Base-by-base conservation (phyloP, 306 rosid species). In the Vicia sativa region DNA sequence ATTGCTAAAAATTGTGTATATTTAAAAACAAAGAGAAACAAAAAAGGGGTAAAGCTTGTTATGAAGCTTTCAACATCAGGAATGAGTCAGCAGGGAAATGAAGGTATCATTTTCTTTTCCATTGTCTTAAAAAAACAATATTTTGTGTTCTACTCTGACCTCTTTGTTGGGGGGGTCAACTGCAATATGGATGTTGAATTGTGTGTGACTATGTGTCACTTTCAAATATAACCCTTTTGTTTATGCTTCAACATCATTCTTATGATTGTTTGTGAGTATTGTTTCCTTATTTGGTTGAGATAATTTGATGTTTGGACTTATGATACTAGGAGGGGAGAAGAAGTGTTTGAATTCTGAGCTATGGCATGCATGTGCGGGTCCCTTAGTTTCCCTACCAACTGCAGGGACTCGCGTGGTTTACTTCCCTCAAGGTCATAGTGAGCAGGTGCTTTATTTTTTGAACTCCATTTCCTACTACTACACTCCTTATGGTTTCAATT, bases 291-390 rank as follows among this genome's bases (percentile, higher is more conserved):
- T 12, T 21, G 31, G 9, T 31, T 12, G 74, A 54, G 60, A 56
- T 48, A 21, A 63, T 46, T 77, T 77, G 71, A 60, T 69, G n/a
- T 63, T 42, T 29, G 45, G 58, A 55, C 21, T 80, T 80, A 70
- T 75, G 79, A 21, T 26, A 21, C 4, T 59, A 80, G 90, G 85
- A 75, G 88, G 75, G 54, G 96, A 89, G 76, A 86, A 89, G 84
- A 89, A 89, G 68, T 86, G 90, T 78, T 77, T 89, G 86, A 89
- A 89, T 81, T 89, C 96, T 71, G 96, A 89, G 84, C 85, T 89
- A 23, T 89, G 96, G 96, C 96, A 89, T 82, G 96, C 96, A 21
- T 89, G 96, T 38, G 96, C 96, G 53, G 96, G 96, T 58, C 96
- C 96, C 34, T 80, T 89, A 60, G 96, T 89, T 55, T 86, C 88